Percentiles rank a stretch among this genome's conserved stretches.
Evolutionary conservation across 2,329 filamentous ascomycete species (phyloP).

Genomic region (Ophiostoma sp.): DNA sequence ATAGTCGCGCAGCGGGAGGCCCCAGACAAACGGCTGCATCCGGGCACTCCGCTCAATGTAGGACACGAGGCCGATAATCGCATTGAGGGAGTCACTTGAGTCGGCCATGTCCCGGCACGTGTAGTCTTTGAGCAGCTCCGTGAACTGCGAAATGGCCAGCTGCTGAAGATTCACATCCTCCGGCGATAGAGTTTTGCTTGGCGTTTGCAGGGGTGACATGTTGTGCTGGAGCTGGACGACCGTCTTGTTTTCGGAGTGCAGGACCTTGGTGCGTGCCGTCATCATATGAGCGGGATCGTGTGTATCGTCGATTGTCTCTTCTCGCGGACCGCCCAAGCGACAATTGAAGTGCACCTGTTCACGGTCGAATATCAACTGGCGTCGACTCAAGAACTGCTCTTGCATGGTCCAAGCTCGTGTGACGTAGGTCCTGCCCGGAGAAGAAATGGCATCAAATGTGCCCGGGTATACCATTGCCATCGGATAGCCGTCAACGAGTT

Average conservation of each 20-base stretch:
- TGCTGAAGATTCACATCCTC: neutral
- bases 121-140: neutral
- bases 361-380: neutral
- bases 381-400: neutral
- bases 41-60: neutral
- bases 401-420: neutral
- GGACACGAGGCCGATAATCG: neutral
- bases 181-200: neutral
- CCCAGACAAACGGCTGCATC: neutral
- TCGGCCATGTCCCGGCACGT: neutral
- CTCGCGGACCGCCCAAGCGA: too few species aligned
- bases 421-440: neutral
- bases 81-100: neutral
- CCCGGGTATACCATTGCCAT: neutral
- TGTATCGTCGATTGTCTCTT: neutral
- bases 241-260: too few species aligned
- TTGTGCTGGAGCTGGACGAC: neutral
- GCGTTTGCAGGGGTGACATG: neutral
- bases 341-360: neutral
- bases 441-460: too few species aligned
- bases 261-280: too few species aligned
- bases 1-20: neutral
- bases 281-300: too few species aligned
- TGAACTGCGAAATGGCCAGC: neutral
- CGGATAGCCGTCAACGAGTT: neutral